These are phyloP conservation scores for Tagetes patula DNA, from an alignment of 129 eudicot species.

Conservation along the genomic window DNA sequence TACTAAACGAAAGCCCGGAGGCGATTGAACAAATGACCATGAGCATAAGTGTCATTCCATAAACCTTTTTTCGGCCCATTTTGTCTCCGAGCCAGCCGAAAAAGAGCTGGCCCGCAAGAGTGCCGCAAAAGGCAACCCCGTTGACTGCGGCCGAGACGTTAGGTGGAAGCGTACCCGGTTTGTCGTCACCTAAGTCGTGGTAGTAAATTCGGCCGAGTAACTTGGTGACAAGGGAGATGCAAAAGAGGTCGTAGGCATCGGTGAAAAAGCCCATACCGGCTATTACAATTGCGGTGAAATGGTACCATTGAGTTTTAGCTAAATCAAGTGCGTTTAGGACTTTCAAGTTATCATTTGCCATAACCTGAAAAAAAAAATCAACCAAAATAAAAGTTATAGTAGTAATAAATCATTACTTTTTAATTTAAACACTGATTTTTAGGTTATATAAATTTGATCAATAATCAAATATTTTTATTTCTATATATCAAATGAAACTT, in stretches of 20 bases:
- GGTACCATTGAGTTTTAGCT: slow-evolving; percentile 78
- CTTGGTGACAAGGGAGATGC: slow-evolving; percentile 68
- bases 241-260: slow-evolving; percentile 72
- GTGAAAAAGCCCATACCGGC: slow-evolving; percentile 86
- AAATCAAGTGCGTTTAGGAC: slow-evolving; percentile 73
- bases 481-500: too few species aligned
- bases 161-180: slow-evolving; percentile 61
- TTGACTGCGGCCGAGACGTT: slow-evolving; percentile 57
- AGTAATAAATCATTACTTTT: too few species aligned
- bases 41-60: slow-evolving; percentile 60
- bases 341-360: slow-evolving; percentile 54
- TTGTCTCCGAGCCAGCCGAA: slow-evolving; percentile 83
- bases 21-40: slow-evolving; percentile 72
- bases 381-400: too few species aligned
- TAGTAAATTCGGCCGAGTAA: slow-evolving; percentile 69
- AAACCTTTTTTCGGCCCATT: slow-evolving; percentile 62
- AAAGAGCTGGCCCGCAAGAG: slow-evolving; percentile 64
- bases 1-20: slow-evolving; percentile 68
- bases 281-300: slow-evolving; percentile 67
- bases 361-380: slow-evolving; percentile 22
- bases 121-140: slow-evolving; percentile 66
- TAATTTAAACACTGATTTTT: too few species aligned
- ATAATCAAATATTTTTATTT: too few species aligned
- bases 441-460: background rate
- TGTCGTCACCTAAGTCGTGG: slow-evolving; percentile 27